phyloP scores from a whole-genome alignment of 371 early-diverging fungal genomes.

The Coelomomyces lativittatus region DNA sequence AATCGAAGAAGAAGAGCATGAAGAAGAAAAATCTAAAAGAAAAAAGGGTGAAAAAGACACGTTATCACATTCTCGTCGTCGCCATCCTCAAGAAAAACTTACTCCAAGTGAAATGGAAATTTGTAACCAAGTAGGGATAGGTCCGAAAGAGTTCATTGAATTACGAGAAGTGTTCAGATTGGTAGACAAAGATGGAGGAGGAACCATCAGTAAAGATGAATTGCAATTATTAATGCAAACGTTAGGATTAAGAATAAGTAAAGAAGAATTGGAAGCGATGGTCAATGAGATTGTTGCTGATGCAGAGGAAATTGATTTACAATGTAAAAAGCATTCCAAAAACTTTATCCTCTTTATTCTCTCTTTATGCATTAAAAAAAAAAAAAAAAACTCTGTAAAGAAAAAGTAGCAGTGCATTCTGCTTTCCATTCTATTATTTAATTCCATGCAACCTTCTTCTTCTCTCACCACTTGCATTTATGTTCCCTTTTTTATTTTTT shows the following conservation, averaged over 20 bases:
- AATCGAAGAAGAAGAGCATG: too few species aligned
- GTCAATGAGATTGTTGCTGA: constrained; percentile 2
- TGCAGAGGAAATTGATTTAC: constrained; percentile 1
- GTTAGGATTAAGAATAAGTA: background rate
- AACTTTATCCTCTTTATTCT: too few species aligned
- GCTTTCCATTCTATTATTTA: background rate
- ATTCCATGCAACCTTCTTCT: background rate
- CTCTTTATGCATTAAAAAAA: too few species aligned
- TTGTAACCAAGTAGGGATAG: background rate
- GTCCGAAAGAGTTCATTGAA: background rate
- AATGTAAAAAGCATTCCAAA: too few species aligned
- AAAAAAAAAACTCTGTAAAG: too few species aligned
- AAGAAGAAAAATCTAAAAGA: too few species aligned
- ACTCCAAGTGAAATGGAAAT: too few species aligned
- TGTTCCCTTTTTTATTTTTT: too few species aligned
- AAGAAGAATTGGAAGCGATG: constrained; percentile 1
- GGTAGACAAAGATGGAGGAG: constrained; percentile 3
- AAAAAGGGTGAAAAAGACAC: too few species aligned
- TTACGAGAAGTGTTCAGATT: background rate
- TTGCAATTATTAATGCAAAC: constrained; percentile 1
- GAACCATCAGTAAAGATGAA: constrained; percentile 2
- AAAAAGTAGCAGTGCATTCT: background rate
- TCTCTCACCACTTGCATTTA: too few species aligned
- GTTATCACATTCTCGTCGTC: too few species aligned
- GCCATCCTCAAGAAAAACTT: too few species aligned